These are phyloP conservation scores for Pseudovirgaria hyperparasitica DNA, from an alignment of 2,329 filamentous ascomycete genomes.

Conservation along the genomic window DNA sequence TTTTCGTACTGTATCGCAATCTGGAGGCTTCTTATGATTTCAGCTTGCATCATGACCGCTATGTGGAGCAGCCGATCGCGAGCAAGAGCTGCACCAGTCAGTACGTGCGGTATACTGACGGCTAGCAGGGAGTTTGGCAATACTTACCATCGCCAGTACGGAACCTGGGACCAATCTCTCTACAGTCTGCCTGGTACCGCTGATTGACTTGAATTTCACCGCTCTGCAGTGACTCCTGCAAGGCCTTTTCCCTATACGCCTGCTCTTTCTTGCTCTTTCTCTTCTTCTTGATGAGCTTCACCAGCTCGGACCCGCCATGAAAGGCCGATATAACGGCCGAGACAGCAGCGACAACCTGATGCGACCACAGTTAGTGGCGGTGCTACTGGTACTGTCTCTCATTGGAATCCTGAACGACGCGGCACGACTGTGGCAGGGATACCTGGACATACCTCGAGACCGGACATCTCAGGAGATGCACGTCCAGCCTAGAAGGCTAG, in stretches of 20 bases:
- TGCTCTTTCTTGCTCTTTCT: slow-evolving; percentile 16
- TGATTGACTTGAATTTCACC: slow-evolving; percentile 22
- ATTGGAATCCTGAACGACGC: neutral
- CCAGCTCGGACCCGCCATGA: slow-evolving; percentile 26
- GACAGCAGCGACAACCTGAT: slow-evolving; percentile 27
- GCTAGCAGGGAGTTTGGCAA: neutral
- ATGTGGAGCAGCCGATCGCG: slow-evolving; percentile 25
- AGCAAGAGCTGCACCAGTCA: slow-evolving; percentile 16
- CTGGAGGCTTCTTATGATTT: slow-evolving; percentile 26
- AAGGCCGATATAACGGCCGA: slow-evolving; percentile 30
- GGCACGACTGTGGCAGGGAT: slow-evolving; percentile 2
- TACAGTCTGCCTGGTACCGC: slow-evolving; percentile 19
- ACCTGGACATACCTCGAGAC: slow-evolving; percentile 15
- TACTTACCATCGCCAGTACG: slow-evolving; percentile 26
- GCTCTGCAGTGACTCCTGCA: slow-evolving; percentile 24
- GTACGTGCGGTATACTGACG: slow-evolving; percentile 5
- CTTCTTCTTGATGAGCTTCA: slow-evolving; percentile 20
- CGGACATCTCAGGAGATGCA: too few species aligned
- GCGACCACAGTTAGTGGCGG: neutral
- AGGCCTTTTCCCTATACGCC: slow-evolving; percentile 22
- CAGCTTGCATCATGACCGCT: slow-evolving; percentile 25
- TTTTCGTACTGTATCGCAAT: slow-evolving; percentile 21
- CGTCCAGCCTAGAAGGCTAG: too few species aligned
- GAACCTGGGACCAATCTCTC: slow-evolving; percentile 22
- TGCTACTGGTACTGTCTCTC: neutral